Evolutionary conservation across 306 rosid genomes (phyloP).

Genomic region (Cucumis melo): DNA sequence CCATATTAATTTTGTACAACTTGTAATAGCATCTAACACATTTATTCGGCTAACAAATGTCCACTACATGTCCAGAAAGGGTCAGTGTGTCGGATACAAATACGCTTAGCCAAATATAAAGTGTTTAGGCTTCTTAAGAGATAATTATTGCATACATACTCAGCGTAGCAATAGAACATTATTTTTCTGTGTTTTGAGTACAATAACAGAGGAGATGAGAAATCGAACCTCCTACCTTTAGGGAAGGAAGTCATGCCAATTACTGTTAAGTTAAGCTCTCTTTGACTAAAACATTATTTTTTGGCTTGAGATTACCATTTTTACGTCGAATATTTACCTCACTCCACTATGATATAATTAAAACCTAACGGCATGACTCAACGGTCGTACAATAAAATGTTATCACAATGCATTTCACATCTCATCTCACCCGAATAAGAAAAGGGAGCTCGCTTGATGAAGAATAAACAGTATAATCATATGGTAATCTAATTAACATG

Average conservation of each 20-base stretch:
- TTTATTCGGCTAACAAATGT: too few species aligned
- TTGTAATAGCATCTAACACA: too few species aligned
- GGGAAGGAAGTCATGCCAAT: too few species aligned
- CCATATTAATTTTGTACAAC: too few species aligned
- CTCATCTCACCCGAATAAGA: not conserved
- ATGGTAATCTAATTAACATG: not conserved
- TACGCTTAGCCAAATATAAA: too few species aligned
- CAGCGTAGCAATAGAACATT: not conserved
- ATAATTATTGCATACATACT: not conserved
- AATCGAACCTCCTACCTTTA: too few species aligned
- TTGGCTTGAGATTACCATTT: not conserved
- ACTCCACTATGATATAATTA: not conserved
- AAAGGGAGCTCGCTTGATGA: not conserved
- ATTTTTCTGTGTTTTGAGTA: not conserved
- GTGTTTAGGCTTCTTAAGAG: too few species aligned
- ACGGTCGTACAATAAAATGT: not conserved
- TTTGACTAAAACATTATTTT: not conserved
- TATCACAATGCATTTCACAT: not conserved
- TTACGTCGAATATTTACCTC: not conserved
- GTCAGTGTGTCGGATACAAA: too few species aligned
- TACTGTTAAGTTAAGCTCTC: too few species aligned
- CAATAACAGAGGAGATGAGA: too few species aligned
- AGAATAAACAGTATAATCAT: not conserved
- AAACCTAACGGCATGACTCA: not conserved
- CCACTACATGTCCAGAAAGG: too few species aligned